A percentile compares a stretch with the other conserved stretches of the same genome.
phyloP scores from a whole-genome alignment of 2,329 filamentous ascomycete species.

The Arthrobotrys conoides region DNA sequence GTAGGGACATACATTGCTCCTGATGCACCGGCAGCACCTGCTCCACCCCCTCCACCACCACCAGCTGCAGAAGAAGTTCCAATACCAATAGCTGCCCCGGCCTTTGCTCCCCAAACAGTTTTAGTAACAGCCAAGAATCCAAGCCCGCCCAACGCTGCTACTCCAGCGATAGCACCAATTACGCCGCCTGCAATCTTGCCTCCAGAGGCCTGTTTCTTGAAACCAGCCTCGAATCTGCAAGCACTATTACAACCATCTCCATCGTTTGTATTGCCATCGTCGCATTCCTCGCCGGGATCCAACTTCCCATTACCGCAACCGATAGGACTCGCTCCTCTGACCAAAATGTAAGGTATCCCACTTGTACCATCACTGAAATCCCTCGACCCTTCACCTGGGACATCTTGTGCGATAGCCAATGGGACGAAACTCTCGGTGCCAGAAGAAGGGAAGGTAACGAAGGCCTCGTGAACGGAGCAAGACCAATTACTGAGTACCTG shows the following conservation, averaged over 20 bases:
- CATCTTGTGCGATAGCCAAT: conserved; percentile 67
- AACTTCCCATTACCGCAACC: conserved; percentile 68
- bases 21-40: conserved; percentile 44
- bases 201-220: conserved; percentile 9
- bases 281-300: conserved; percentile 68
- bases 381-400: conserved; percentile 65
- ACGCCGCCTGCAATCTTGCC: conserved; percentile 40
- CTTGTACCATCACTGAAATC: conserved; percentile 66
- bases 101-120: conserved; percentile 37
- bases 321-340: conserved; percentile 67
- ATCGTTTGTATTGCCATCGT: conserved; percentile 66
- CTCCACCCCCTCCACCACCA: conserved; percentile 36
- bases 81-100: conserved; percentile 40
- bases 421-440: conserved; percentile 66
- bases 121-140: conserved; percentile 48
- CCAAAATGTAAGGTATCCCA: conserved; percentile 69
- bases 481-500: conserved; percentile 68
- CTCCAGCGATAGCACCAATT: conserved; percentile 25
- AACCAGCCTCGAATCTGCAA: conserved; percentile 63
- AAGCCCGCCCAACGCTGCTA: conserved; percentile 37
- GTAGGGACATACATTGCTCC: conserved; percentile 58
- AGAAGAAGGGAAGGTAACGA: conserved; percentile 67
- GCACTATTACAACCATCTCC: conserved; percentile 67
- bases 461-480: conserved; percentile 68
- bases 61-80: conserved; percentile 18